phyloP scores from a whole-genome alignment of 495 filamentous ascomycete species.

The Aspergillus haitiensis region DNA sequence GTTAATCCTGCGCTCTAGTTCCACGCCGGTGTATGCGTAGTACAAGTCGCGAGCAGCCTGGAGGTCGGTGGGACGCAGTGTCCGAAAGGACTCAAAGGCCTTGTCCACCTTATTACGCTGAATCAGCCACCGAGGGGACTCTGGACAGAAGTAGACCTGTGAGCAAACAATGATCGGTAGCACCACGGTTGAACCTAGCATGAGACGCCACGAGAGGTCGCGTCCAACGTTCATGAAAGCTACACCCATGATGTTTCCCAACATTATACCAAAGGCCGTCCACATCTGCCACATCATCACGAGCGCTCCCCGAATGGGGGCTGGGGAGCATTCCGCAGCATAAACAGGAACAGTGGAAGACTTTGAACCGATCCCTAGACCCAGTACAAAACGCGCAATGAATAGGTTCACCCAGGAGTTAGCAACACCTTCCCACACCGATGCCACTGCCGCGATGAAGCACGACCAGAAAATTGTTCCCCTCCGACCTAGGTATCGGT shows the following conservation, averaged over 20 bases:
- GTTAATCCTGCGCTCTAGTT: conserved; percentile 47
- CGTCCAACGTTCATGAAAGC: conserved; percentile 53
- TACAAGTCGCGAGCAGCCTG: conserved; percentile 56
- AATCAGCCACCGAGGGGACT: conserved; percentile 68
- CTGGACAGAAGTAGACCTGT: conserved; percentile 62
- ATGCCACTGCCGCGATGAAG: conserved; percentile 48
- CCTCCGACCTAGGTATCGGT: conserved; percentile 54
- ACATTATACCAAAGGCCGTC: conserved; percentile 79
- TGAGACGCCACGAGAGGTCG: conserved; percentile 47
- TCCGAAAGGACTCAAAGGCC: conserved; percentile 47
- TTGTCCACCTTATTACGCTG: conserved; percentile 51
- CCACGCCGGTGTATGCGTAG: conserved; percentile 51
- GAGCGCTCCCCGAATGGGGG: conserved; percentile 57
- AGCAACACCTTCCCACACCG: conserved; percentile 50
- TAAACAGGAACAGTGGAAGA: conserved; percentile 60
- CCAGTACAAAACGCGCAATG: conserved; percentile 58
- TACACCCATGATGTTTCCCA: conserved; percentile 71
- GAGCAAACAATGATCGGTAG: conserved; percentile 44
- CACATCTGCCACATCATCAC: conserved; percentile 67
- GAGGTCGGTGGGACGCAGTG: conserved; percentile 46
- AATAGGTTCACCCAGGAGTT: conserved; percentile 56
- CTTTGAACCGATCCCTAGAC: conserved; percentile 62
- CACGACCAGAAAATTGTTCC: conserved; percentile 60
- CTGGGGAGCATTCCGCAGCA: conserved; percentile 57
- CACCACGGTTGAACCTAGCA: conserved; percentile 50